Conservation (phyloP, 1,284 basidiomycete species). For the Chalciporus sp. region DNA sequence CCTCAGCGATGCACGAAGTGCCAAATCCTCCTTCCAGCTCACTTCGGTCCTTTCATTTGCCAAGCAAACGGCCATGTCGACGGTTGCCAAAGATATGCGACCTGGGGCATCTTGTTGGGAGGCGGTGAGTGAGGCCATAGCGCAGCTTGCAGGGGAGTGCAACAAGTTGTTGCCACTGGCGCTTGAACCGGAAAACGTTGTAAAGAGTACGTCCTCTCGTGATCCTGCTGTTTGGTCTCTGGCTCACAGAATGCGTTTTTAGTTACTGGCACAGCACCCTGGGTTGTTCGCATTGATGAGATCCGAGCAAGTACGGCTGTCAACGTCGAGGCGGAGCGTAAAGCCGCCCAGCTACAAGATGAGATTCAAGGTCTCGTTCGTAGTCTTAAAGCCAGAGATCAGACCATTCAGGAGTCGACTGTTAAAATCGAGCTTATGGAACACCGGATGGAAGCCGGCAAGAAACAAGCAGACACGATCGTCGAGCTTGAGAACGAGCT, state of each 20-base stretch:
- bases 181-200: constrained; percentile 75
- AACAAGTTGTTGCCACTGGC: constrained; percentile 69
- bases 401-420: constrained; percentile 83
- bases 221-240: not conserved
- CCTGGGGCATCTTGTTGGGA: constrained; percentile 76
- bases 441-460: constrained; percentile 86
- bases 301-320: constrained; percentile 83
- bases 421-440: constrained; percentile 97
- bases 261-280: constrained; percentile 84
- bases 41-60: constrained; percentile 71
- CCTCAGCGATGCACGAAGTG: constrained; percentile 70
- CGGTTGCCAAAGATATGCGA: constrained; percentile 69
- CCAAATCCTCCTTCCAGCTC: constrained; percentile 79
- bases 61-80: constrained; percentile 70
- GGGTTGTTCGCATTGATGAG: constrained; percentile 85
- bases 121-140: constrained; percentile 69
- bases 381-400: constrained; percentile 84
- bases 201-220: constrained; percentile 62
- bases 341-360: constrained; percentile 82
- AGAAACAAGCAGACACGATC: constrained; percentile 86
- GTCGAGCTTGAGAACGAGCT: constrained; percentile 82
- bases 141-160: constrained; percentile 71
- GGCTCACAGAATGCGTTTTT: constrained; percentile 5
- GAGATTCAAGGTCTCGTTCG: constrained; percentile 87
- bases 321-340: constrained; percentile 91